Evolutionary conservation across 495 filamentous ascomycete genomes (phyloP).

Genomic region (Penicillium paradoxum): DNA sequence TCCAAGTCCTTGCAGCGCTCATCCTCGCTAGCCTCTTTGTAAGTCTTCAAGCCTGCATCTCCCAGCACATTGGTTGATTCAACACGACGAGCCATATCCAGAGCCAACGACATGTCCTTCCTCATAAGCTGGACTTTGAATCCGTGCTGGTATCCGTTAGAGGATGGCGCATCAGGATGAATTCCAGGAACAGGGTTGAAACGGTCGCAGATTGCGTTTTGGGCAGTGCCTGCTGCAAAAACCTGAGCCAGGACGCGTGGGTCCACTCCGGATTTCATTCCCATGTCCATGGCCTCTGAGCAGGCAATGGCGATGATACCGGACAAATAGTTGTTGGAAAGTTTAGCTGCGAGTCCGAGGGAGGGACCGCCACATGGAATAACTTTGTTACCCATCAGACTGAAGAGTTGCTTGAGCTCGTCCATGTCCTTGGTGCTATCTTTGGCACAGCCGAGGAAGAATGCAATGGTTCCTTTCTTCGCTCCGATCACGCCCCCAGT

Average conservation of each 20-base stretch:
- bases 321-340: constrained; percentile 53
- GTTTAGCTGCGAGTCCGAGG: constrained; percentile 49
- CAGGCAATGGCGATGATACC: constrained; percentile 49
- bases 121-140: constrained; percentile 52
- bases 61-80: constrained; percentile 41
- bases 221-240: constrained; percentile 45
- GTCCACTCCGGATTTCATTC: constrained; percentile 48
- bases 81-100: constrained; percentile 42
- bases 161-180: constrained; percentile 41
- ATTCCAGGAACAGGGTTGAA: constrained; percentile 51
- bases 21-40: constrained; percentile 41
- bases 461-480: constrained; percentile 41
- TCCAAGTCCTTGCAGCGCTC: constrained; percentile 44
- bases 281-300: constrained; percentile 52
- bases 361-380: constrained; percentile 49
- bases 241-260: constrained; percentile 43
- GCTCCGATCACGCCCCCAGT: constrained; percentile 46
- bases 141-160: constrained; percentile 44
- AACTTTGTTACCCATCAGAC: constrained; percentile 41
- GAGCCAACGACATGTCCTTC: constrained; percentile 49
- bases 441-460: constrained; percentile 43
- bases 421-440: constrained; percentile 25
- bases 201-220: constrained; percentile 46
- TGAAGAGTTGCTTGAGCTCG: constrained; percentile 26
- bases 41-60: constrained; percentile 38